Evolutionary conservation across 352 stramenopile species (phyloP).

Genomic region (Lagenidium giganteum): DNA sequence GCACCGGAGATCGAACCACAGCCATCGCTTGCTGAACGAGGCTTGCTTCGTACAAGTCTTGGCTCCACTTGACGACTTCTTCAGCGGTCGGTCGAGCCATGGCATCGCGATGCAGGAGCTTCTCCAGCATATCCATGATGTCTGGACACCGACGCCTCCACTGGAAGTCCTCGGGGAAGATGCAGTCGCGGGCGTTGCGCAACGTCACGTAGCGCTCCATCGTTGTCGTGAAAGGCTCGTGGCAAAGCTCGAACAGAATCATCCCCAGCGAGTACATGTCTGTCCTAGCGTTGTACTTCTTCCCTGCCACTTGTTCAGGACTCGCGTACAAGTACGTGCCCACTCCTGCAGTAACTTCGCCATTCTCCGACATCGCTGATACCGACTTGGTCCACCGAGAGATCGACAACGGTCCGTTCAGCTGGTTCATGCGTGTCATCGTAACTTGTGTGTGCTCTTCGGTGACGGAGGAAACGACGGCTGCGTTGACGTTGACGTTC

Average conservation of each 20-base stretch:
- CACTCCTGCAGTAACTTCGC: conserved; percentile 77
- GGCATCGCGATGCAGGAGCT: conserved; percentile 46
- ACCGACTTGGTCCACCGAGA: conserved; percentile 37
- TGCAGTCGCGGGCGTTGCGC: conserved; percentile 56
- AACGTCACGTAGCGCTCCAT: conserved; percentile 84
- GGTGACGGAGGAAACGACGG: no score
- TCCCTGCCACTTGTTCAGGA: conserved; percentile 79
- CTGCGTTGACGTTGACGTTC: conserved; percentile 55
- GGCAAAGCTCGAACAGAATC: conserved; percentile 86
- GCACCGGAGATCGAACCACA: conserved; percentile 41
- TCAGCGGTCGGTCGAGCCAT: conserved; percentile 37
- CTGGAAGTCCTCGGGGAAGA: conserved; percentile 39
- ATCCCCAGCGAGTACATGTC: conserved; percentile 87
- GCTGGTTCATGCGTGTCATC: conserved; percentile 7
- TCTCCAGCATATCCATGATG: conserved; percentile 49
- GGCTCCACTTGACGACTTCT: conserved; percentile 65
- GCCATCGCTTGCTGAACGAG: conserved; percentile 48
- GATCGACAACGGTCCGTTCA: conserved; percentile 20
- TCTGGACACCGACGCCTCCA: conserved; percentile 42
- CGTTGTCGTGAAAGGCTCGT: conserved; percentile 74
- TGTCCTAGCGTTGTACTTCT: conserved; percentile 87
- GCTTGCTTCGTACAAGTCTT: conserved; percentile 56
- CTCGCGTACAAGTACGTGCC: conserved; percentile 85
- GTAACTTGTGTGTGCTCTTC: conserved; percentile 2
- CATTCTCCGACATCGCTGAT: conserved; percentile 50